Evolutionary conservation across 345 rosid genomes (phyloP).

Genomic region (Zanthoxylum bungeanum): DNA sequence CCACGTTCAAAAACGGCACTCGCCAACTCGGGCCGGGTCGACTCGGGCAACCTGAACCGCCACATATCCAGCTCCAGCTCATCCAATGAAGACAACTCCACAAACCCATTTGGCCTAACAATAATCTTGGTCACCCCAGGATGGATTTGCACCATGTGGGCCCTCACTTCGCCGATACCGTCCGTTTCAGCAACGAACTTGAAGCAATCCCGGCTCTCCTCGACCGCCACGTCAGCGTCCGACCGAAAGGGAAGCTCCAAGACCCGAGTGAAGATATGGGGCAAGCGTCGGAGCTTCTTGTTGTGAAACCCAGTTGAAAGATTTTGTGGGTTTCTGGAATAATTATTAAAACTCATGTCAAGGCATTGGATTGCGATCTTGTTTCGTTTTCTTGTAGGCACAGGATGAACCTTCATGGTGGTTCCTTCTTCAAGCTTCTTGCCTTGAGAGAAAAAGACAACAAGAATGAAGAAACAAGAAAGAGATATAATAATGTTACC

Average conservation of each 20-base stretch:
- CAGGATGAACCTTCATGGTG: slow-evolving; percentile 86
- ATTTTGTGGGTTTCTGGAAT: slow-evolving; percentile 10
- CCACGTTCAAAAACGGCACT: slow-evolving; percentile 70
- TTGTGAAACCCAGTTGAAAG: slow-evolving; percentile 42
- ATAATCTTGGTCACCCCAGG: slow-evolving; percentile 91
- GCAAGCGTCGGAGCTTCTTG: slow-evolving; percentile 88
- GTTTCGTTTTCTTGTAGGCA: slow-evolving; percentile 59
- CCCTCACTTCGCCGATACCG: slow-evolving; percentile 62
- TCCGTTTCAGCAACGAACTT: slow-evolving; percentile 83
- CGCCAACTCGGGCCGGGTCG: slow-evolving; percentile 90
- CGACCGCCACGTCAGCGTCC: slow-evolving; percentile 77
- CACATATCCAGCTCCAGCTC: slow-evolving; percentile 90
- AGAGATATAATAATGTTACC: slow-evolving; percentile 8
- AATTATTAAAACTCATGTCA: slow-evolving; percentile 12
- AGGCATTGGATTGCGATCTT: slow-evolving; percentile 55
- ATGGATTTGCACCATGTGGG: slow-evolving; percentile 75
- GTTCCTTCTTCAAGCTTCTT: not conserved
- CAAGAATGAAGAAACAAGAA: slow-evolving; percentile 7
- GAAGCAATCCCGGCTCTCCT: slow-evolving; percentile 74
- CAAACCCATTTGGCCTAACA: slow-evolving; percentile 60
- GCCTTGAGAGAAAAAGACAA: not conserved
- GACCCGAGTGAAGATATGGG: slow-evolving; percentile 88
- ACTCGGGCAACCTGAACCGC: slow-evolving; percentile 86
- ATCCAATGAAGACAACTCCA: slow-evolving; percentile 53
- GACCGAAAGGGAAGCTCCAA: slow-evolving; percentile 90